Percentiles rank a stretch among this genome's conserved stretches.
Conservation (phyloP, 257 asterid species). For the Ilex aquifolium region DNA sequence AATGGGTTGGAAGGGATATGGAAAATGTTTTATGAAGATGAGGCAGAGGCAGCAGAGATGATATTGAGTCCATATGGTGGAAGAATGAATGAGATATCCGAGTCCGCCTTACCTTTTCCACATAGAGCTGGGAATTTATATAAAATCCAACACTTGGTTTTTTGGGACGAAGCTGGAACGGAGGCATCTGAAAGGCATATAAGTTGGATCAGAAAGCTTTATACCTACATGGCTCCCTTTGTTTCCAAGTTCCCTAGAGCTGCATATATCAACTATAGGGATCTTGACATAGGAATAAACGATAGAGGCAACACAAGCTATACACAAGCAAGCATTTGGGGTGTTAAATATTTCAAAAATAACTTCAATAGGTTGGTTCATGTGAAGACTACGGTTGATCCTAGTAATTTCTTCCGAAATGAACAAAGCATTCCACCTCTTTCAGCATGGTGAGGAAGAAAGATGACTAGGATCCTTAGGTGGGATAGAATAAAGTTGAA, state of each 20-base stretch:
- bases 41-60: too few species aligned
- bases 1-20: too few species aligned
- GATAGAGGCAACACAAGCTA: background rate
- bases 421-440: conserved; percentile 13
- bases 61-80: too few species aligned
- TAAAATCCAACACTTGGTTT: conserved; percentile 20
- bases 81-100: too few species aligned
- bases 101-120: conserved; percentile 41
- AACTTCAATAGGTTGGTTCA: conserved; percentile 5
- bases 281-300: conserved; percentile 15
- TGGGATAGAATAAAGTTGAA: too few species aligned
- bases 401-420: conserved; percentile 5
- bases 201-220: conserved; percentile 9
- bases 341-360: conserved; percentile 11
- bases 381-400: conserved; percentile 9
- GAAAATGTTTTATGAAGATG: too few species aligned
- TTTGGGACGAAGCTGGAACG: conserved; percentile 17
- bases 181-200: conserved; percentile 10
- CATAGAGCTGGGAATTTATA: conserved; percentile 27
- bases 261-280: conserved; percentile 21
- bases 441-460: too few species aligned
- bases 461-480: too few species aligned
- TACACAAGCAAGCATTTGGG: background rate
- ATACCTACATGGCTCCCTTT: conserved; percentile 5
- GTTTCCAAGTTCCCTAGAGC: conserved; percentile 10